These are phyloP conservation scores for Rhododendron ferrugineum DNA, from an alignment of 148 eudicot genomes.

Conservation along the genomic window DNA sequence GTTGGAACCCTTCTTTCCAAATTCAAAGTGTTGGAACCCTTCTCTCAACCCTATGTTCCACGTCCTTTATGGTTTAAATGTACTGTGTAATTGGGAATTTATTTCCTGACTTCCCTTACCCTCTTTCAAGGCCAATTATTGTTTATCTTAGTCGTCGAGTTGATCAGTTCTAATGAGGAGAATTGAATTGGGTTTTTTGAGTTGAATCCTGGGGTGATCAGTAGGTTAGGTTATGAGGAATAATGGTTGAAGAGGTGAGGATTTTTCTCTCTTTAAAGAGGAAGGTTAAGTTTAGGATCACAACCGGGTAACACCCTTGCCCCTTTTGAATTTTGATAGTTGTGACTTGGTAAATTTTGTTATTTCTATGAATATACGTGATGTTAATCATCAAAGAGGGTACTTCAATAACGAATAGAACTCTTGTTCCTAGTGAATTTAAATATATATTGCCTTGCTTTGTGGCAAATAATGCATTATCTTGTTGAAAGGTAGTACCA, in stretches of 20 bases:
- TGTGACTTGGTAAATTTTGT: neutral
- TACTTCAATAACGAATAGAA: neutral
- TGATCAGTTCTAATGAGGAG: neutral
- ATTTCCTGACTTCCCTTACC: no score
- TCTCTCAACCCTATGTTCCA: no score
- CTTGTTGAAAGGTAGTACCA: neutral
- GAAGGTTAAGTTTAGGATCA: neutral
- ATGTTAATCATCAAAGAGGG: neutral
- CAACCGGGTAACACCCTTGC: neutral
- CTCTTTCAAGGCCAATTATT: no score
- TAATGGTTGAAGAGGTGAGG: constrained; percentile 5
- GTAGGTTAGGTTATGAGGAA: neutral
- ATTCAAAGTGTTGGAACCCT: no score
- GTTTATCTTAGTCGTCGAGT: no score
- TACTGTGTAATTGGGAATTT: no score
- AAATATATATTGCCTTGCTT: neutral
- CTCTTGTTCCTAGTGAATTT: neutral
- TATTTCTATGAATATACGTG: neutral
- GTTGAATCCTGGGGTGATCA: neutral
- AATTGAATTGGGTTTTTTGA: constrained; percentile 16
- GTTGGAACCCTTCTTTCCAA: no score
- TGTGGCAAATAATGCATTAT: neutral
- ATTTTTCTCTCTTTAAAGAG: neutral
- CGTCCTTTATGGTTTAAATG: no score
- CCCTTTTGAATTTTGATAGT: neutral